Percentiles rank a stretch among this genome's conserved stretches.
Evolutionary conservation across 345 rosid species (phyloP).

Genomic region (Ricinus communis): DNA sequence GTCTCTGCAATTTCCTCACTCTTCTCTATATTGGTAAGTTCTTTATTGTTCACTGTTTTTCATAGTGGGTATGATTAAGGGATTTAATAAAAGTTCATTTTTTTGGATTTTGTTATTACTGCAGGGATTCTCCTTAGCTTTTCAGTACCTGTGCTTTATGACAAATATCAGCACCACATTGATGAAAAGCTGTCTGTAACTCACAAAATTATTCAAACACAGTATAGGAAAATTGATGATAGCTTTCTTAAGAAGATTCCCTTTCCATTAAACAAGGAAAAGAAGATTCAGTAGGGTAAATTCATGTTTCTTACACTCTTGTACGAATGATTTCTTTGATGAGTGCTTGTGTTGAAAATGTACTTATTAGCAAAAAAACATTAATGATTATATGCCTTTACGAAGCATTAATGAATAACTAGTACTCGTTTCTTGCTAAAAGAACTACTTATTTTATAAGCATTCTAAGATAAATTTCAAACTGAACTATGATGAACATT

Average conservation of each 20-base stretch:
- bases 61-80: background rate
- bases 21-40: conserved; percentile 76
- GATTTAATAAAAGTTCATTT: background rate
- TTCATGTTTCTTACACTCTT: conserved; percentile 1
- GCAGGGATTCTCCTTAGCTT: conserved; percentile 75
- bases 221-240: conserved; percentile 57
- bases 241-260: conserved; percentile 45
- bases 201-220: conserved; percentile 48
- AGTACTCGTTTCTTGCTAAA: too few species aligned
- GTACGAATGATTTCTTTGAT: background rate
- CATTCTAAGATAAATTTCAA: too few species aligned
- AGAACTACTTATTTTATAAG: too few species aligned
- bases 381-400: background rate
- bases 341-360: background rate
- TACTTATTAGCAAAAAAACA: background rate
- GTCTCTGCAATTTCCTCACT: conserved; percentile 72
- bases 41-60: background rate
- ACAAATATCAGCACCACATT: conserved; percentile 65
- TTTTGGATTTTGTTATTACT: background rate
- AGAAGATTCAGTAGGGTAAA: conserved; percentile 74
- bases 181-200: conserved; percentile 57
- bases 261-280: conserved; percentile 50
- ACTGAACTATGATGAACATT: too few species aligned
- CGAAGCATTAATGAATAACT: too few species aligned
- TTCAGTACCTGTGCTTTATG: conserved; percentile 65